Conservation (phyloP, 208 protist species). For the Acanthamoeba rhysodes region DNA sequence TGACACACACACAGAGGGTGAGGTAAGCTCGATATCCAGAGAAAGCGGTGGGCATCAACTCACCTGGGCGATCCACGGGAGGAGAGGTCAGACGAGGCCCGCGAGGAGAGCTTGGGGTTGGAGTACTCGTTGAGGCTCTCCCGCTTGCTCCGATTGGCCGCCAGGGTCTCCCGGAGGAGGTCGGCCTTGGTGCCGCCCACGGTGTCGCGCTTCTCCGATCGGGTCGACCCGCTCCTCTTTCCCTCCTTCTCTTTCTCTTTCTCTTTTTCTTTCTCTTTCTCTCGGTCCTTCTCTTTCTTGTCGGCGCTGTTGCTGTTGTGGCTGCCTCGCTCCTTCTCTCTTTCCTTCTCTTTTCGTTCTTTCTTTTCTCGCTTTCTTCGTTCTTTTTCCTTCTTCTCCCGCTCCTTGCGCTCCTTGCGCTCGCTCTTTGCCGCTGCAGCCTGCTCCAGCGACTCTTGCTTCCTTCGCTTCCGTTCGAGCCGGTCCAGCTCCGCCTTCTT, state of each 20-base stretch:
- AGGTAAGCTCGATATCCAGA: background rate
- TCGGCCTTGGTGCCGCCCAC: background rate
- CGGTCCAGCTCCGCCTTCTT: background rate
- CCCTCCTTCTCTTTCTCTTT: background rate
- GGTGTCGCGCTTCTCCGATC: background rate
- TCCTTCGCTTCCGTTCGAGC: background rate
- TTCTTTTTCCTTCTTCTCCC: background rate
- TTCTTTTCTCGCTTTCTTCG: background rate
- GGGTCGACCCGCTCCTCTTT: background rate
- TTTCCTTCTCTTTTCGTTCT: background rate
- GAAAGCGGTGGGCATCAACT: background rate
- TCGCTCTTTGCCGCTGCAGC: background rate
- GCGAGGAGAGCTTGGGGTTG: constrained; percentile 3
- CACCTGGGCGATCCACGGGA: background rate
- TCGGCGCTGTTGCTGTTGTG: background rate
- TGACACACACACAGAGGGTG: too few species aligned
- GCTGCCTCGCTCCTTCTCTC: background rate
- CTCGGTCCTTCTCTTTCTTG: background rate
- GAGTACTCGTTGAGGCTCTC: constrained; percentile 5
- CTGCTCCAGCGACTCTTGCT: background rate
- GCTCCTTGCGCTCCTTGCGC: background rate
- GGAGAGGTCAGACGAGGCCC: background rate
- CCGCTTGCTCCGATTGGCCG: background rate
- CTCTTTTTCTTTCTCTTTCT: background rate
- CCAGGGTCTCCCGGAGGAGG: background rate